Percentiles rank a stretch among this genome's conserved stretches.
Evolutionary conservation across 2,329 filamentous ascomycete genomes (phyloP).

Genomic region (Colletotrichum sp.): DNA sequence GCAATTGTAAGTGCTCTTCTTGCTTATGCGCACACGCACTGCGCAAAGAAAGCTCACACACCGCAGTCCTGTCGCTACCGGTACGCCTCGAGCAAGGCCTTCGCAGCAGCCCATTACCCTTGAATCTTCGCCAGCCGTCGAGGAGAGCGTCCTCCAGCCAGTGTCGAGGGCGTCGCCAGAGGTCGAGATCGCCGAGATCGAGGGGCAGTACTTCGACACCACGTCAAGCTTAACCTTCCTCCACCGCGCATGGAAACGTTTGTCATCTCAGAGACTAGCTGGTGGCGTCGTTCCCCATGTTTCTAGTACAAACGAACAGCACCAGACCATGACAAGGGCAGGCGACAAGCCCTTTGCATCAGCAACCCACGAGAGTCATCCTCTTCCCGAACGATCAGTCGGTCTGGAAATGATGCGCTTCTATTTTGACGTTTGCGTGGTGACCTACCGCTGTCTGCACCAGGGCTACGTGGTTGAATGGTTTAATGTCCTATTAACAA

Average conservation of each 20-base stretch:
- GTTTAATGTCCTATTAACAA: constrained; percentile 44
- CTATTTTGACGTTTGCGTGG: constrained; percentile 65
- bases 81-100: background rate
- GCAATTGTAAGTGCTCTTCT: background rate
- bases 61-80: background rate
- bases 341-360: constrained; percentile 33
- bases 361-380: constrained; percentile 1
- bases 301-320: constrained; percentile 23
- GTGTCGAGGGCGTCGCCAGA: constrained; percentile 28
- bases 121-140: background rate
- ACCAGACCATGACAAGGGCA: constrained; percentile 29
- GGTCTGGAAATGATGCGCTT: constrained; percentile 34
- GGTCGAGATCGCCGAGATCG: constrained; percentile 40
- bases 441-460: constrained; percentile 64
- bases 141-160: constrained; percentile 21
- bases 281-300: constrained; percentile 28
- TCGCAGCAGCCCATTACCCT: background rate
- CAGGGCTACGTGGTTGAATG: constrained; percentile 54
- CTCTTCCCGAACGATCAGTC: constrained; percentile 22
- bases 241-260: constrained; percentile 56
- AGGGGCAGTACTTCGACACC: constrained; percentile 61
- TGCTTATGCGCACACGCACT: background rate
- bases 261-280: constrained; percentile 28
- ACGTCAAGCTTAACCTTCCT: constrained; percentile 62
- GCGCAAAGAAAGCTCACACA: background rate